A percentile compares a stretch with the other conserved stretches of the same genome.
Conservation (phyloP, 139 green algal species). For the Monoraphidium neglectum region DNA sequence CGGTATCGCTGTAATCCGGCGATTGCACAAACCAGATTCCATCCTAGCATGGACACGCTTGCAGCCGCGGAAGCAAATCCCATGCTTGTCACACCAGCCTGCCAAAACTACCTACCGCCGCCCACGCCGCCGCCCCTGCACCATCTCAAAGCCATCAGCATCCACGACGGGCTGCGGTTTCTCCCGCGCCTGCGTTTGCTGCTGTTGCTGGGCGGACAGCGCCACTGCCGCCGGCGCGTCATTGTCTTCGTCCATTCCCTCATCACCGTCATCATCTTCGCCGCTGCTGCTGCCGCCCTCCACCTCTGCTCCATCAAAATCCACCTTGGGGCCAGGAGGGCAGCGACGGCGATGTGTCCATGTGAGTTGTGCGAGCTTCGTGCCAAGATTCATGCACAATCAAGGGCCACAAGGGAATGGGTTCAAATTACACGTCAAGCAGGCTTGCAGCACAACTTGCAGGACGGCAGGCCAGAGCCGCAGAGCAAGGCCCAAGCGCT, state of each 20-base stretch:
- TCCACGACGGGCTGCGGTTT: slow-evolving; percentile 53
- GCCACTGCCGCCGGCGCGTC: slow-evolving; percentile 11
- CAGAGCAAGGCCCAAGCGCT: neutral
- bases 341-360: neutral
- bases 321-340: slow-evolving; percentile 40
- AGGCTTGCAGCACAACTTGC: neutral
- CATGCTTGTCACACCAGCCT: too few species aligned
- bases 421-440: neutral
- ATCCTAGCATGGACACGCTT: too few species aligned
- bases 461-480: neutral
- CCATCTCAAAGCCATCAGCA: slow-evolving; percentile 68
- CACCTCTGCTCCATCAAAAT: slow-evolving; percentile 54
- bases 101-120: slow-evolving; percentile 14
- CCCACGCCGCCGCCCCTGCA: slow-evolving; percentile 49
- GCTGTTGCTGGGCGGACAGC: neutral
- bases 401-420: neutral
- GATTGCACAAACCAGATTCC: too few species aligned
- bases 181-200: slow-evolving; percentile 2
- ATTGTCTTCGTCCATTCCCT: slow-evolving; percentile 41
- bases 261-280: slow-evolving; percentile 34
- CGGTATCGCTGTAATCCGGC: too few species aligned
- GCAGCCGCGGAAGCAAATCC: too few species aligned
- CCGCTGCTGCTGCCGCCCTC: slow-evolving; percentile 40
- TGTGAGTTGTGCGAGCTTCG: neutral
- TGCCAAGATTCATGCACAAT: neutral